Base-by-base conservation (phyloP, 495 filamentous ascomycete species). In the Daldinia decipiens region DNA sequence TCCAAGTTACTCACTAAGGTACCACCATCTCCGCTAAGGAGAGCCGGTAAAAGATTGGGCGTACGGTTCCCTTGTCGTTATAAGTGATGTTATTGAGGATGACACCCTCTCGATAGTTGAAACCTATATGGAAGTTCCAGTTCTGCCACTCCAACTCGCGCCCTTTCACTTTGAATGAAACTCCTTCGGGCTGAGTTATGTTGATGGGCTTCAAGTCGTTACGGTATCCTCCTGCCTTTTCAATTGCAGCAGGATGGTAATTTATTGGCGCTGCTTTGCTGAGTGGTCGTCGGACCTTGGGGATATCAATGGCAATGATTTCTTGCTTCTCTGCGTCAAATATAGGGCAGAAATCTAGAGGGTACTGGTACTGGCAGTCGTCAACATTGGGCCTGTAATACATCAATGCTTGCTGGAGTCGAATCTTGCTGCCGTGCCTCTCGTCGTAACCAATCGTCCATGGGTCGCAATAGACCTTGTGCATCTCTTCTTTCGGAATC, bases 401-500 rank as follows among this genome's bases (percentile, higher is more conserved):
- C 92, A 97, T 97, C 39, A 98, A 82, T 15, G 93, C 94, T 79
- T 98, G 94, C 76, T 98, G 94, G 15, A 97, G 86, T 62, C 94
- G 90, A 31, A 93, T 84, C 36, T 84, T 85, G 73, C 81, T 94
- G 57, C 94, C 94, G 72, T 94, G 95, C 5, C 94, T 89, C 82
- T 96, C 93, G 74, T 98, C 94, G 73, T 93, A 97, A 19, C 94
- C 94, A 80, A 98, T 97, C 13, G 94, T 97, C 94, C 94, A 98
- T 12, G 94, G 93, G 52, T 84, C 82, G 80, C 93, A 96, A 79
- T 95, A 95, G 43, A 97, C 92, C 80, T 95, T 95, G 78, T 93
- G 78, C 93, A 96, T 97, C 70, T 97, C 93, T 69, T 92, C 87
- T 57, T 82, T 85, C 6, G 92, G 87, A 70, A 98, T 94, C n/a